Percentiles rank a stretch among this genome's conserved stretches.
Conservation (phyloP, 2,329 filamentous ascomycete species). For the Ceratocystis albifundus region DNA sequence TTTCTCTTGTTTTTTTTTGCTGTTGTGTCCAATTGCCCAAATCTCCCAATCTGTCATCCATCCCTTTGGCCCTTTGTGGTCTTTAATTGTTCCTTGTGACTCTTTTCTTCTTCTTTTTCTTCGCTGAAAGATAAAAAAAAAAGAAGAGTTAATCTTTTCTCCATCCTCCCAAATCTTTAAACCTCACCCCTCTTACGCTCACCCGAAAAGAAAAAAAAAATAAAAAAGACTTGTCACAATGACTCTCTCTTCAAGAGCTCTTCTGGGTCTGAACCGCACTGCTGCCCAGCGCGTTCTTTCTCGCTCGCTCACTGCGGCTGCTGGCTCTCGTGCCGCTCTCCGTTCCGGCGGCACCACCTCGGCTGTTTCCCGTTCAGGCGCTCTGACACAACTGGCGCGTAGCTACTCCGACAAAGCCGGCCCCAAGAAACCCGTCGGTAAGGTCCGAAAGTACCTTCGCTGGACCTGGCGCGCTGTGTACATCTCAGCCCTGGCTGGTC, state of each 20-base stretch:
- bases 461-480: conserved; percentile 79
- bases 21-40: conserved; percentile 18
- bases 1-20: neutral
- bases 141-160: conserved; percentile 17
- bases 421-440: conserved; percentile 41
- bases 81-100: conserved; percentile 22
- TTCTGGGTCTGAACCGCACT: conserved; percentile 29
- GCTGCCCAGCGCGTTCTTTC: conserved; percentile 24
- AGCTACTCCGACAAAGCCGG: conserved; percentile 40
- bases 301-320: conserved; percentile 16
- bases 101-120: conserved; percentile 24
- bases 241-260: conserved; percentile 38
- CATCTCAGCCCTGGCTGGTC: conserved; percentile 55
- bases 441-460: conserved; percentile 57
- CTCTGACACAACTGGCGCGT: conserved; percentile 25
- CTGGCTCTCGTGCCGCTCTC: conserved; percentile 22
- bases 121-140: conserved; percentile 15
- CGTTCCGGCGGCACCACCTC: conserved; percentile 25
- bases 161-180: conserved; percentile 24
- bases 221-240: conserved; percentile 27
- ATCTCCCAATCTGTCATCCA: conserved; percentile 14
- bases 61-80: conserved; percentile 9
- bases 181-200: conserved; percentile 1
- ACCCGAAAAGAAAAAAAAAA: neutral
- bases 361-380: conserved; percentile 24